A percentile compares a stretch with the other conserved stretches of the same genome.
These are phyloP conservation scores for Linderniella brevidens DNA, from an alignment of 257 asterid species.

Conservation along the genomic window DNA sequence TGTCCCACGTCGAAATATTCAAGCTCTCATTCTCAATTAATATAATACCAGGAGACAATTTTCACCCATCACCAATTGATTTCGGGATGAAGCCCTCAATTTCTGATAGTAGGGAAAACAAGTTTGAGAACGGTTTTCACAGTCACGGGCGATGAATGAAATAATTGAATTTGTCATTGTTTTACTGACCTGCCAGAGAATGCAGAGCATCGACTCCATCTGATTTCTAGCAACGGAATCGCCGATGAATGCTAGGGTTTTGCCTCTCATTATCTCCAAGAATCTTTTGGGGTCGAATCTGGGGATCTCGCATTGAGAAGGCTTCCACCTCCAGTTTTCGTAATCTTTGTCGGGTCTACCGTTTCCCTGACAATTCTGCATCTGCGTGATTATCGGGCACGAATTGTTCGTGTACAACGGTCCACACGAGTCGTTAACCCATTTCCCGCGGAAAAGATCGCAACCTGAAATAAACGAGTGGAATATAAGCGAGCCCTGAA, in stretches of 20 bases:
- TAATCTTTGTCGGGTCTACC: constrained; percentile 92
- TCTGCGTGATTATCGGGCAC: constrained; percentile 76
- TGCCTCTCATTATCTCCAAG: constrained; percentile 82
- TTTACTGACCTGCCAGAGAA: constrained; percentile 78
- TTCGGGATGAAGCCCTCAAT: too few relatives aligned
- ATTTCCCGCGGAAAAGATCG: constrained; percentile 66
- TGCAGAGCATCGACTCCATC: constrained; percentile 87
- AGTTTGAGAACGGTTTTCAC: too few relatives aligned
- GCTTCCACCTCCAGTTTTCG: constrained; percentile 95
- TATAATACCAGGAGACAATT: too few relatives aligned
- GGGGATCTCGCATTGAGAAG: constrained; percentile 63
- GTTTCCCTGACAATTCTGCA: constrained; percentile 93
- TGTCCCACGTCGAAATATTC: too few relatives aligned
- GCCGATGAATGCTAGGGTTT: constrained; percentile 86
- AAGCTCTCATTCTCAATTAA: too few relatives aligned
- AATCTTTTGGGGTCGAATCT: constrained; percentile 56
- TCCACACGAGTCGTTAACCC: constrained; percentile 58
- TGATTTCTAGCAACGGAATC: constrained; percentile 98
- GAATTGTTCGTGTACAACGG: constrained; percentile 69
- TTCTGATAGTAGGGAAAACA: too few relatives aligned
- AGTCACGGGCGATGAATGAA: too few relatives aligned
- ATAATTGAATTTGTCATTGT: constrained; percentile 2
- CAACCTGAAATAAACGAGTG: constrained; percentile 36
- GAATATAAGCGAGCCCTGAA: constrained; percentile 6
- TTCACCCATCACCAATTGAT: too few relatives aligned